phyloP scores from a whole-genome alignment of 2,329 filamentous ascomycete genomes.

The Diaporthe nobilis region DNA sequence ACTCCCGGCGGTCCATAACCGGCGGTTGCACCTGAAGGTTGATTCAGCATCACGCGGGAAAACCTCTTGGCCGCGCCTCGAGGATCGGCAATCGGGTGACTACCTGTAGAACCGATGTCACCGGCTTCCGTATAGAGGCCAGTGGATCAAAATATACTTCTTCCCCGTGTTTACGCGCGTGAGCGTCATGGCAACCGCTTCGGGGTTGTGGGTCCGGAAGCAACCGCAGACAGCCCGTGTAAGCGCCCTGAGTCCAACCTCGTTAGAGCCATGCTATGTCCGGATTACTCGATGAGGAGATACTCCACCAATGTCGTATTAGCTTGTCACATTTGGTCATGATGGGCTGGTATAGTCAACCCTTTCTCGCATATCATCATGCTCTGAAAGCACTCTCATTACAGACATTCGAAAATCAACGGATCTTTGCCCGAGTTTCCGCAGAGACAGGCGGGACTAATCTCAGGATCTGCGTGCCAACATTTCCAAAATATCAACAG shows the following conservation, averaged over 20 bases:
- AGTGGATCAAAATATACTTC: background rate
- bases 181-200: background rate
- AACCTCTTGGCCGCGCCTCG: background rate
- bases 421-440: constrained; percentile 25
- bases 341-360: background rate
- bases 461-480: background rate
- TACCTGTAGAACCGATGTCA: constrained; percentile 1
- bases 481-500: background rate
- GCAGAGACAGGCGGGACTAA: background rate
- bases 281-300: background rate
- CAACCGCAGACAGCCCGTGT: background rate
- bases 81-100: constrained; percentile 26
- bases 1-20: constrained; percentile 1
- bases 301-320: constrained; percentile 27
- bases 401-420: background rate
- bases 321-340: background rate
- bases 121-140: background rate
- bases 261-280: background rate
- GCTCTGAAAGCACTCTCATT: background rate
- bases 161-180: background rate
- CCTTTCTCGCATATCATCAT: background rate
- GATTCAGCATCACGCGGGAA: constrained; percentile 9
- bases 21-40: constrained; percentile 1
- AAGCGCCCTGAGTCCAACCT: background rate
- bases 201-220: background rate